Evolutionary conservation across 345 rosid genomes (phyloP).

Genomic region (Lagerstroemia speciosa): DNA sequence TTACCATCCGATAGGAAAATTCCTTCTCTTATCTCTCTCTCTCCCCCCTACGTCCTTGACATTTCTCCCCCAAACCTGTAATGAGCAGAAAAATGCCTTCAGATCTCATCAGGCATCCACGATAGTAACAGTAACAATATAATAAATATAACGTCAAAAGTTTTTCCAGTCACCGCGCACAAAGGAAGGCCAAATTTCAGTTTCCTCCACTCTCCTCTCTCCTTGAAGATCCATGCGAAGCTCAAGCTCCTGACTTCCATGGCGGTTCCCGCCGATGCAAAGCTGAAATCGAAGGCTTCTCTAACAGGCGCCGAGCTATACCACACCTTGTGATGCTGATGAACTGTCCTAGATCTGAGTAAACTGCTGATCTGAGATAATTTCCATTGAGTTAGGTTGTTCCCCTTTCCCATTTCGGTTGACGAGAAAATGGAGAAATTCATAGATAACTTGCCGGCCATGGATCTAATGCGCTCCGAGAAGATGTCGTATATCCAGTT

Average conservation of each 20-base stretch:
- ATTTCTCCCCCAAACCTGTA: no score
- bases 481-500: conserved; percentile 89
- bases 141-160: background rate
- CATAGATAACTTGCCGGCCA: conserved; percentile 62
- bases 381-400: background rate
- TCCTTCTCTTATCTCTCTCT: no score
- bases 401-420: conserved; percentile 16
- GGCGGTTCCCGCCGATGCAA: conserved; percentile 6
- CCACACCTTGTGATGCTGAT: background rate
- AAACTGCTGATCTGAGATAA: conserved; percentile 8
- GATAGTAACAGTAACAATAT: no score
- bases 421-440: conserved; percentile 40
- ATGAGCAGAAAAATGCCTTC: no score
- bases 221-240: background rate
- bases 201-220: conserved; percentile 2
- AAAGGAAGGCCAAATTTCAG: background rate
- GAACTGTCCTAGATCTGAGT: conserved; percentile 11
- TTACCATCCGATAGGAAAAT: no score
- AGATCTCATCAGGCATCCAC: no score
- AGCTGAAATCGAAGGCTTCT: background rate
- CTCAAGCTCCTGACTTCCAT: background rate
- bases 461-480: conserved; percentile 99
- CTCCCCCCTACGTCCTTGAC: no score
- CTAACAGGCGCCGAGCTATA: background rate
- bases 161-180: conserved; percentile 1